Evolutionary conservation across 2,329 filamentous ascomycete species (phyloP).

Genomic region (Pseudopyricularia cyperi): DNA sequence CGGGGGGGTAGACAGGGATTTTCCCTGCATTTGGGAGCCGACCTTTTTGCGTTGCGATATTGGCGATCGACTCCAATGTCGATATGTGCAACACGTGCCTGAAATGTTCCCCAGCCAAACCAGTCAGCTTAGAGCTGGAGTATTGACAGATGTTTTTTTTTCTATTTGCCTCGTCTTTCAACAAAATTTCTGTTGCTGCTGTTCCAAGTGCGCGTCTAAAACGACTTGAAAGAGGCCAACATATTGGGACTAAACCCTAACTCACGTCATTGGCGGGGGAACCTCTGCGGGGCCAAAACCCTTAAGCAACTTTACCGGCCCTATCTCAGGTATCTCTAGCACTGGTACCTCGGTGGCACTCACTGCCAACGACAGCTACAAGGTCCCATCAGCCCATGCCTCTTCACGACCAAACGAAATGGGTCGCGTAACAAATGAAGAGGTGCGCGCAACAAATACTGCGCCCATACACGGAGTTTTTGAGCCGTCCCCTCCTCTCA

Average conservation of each 20-base stretch:
- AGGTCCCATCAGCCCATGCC: not conserved
- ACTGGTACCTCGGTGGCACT: not conserved
- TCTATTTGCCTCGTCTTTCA: too few relatives aligned
- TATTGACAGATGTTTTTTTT: too few relatives aligned
- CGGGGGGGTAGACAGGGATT: not conserved
- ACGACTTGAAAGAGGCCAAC: too few relatives aligned
- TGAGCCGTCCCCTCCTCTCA: not conserved
- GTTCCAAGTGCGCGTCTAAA: too few relatives aligned
- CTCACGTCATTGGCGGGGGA: slow-evolving; percentile 8
- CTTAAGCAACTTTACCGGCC: not conserved
- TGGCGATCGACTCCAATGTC: not conserved
- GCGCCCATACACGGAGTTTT: too few relatives aligned
- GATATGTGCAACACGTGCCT: not conserved
- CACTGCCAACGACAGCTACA: not conserved
- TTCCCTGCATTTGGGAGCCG: not conserved
- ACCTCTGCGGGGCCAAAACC: not conserved
- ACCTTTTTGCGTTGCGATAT: not conserved
- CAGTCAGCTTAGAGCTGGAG: too few relatives aligned
- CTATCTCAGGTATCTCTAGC: not conserved
- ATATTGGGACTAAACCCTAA: slow-evolving; percentile 4
- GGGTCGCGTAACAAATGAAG: slow-evolving; percentile 24
- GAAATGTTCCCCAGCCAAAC: too few relatives aligned
- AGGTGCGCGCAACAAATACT: slow-evolving; percentile 18
- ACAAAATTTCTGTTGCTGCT: too few relatives aligned
- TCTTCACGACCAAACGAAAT: slow-evolving; percentile 9